Evolutionary conservation across 208 protist genomes (phyloP).

Genomic region (Herpetomonas samuelpessoai): DNA sequence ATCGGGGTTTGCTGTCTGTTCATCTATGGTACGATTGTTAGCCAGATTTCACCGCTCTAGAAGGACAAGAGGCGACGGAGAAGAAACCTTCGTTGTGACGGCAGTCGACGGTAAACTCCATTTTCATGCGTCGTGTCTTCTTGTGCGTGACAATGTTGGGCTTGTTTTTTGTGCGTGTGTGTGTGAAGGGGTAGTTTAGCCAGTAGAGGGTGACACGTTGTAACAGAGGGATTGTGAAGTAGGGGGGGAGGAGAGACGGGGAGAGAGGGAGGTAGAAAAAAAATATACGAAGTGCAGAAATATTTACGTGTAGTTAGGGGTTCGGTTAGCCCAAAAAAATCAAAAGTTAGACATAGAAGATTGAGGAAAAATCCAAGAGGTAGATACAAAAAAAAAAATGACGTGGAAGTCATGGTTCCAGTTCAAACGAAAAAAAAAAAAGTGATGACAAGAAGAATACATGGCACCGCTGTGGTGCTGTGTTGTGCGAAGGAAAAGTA

Average conservation of each 20-base stretch:
- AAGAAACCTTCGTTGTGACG: too few relatives aligned
- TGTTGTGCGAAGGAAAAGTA: neutral
- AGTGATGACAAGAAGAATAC: too few relatives aligned
- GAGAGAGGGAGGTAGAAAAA: neutral
- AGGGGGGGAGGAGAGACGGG: too few relatives aligned
- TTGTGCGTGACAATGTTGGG: too few relatives aligned
- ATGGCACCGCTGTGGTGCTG: too few relatives aligned
- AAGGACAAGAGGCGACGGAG: too few relatives aligned
- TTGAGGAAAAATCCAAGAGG: too few relatives aligned
- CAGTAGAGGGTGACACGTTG: neutral
- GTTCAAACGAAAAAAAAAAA: neutral
- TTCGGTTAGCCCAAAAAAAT: neutral
- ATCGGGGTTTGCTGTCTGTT: too few relatives aligned
- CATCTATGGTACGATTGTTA: too few relatives aligned
- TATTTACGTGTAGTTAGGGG: neutral
- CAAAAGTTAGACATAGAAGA: conserved; percentile 6
- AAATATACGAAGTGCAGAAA: neutral
- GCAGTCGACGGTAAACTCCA: too few relatives aligned
- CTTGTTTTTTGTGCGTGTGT: neutral
- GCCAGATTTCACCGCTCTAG: too few relatives aligned
- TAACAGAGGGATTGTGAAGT: neutral
- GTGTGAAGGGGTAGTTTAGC: neutral
- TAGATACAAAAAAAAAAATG: neutral
- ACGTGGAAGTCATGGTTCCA: neutral
- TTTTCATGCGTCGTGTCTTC: too few relatives aligned